These are phyloP conservation scores for Aspergillus costaricaensis DNA, from an alignment of 2,329 filamentous ascomycete genomes.

Conservation along the genomic window DNA sequence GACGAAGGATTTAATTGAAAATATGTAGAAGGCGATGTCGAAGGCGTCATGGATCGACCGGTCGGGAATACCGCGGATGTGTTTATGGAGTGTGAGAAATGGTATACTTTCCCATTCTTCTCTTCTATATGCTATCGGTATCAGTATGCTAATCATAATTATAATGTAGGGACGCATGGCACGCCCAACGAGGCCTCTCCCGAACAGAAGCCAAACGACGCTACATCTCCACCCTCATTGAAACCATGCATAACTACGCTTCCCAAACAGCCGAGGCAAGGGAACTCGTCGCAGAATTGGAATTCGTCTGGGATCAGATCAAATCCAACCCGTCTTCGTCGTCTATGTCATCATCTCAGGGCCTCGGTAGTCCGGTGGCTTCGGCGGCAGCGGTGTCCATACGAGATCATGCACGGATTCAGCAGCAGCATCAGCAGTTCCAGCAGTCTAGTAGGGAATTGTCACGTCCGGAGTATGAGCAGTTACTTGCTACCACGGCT, in stretches of 20 bases:
- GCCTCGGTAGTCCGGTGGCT: neutral
- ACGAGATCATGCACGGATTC: slow-evolving; percentile 25
- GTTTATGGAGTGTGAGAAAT: slow-evolving; percentile 65
- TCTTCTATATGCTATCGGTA: neutral
- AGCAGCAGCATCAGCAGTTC: slow-evolving; percentile 18
- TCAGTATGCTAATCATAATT: neutral
- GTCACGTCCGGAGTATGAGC: slow-evolving; percentile 42
- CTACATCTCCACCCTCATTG: slow-evolving; percentile 91
- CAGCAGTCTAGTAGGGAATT: slow-evolving; percentile 10
- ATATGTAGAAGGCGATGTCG: slow-evolving; percentile 78
- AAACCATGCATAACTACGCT: slow-evolving; percentile 95
- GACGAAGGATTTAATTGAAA: neutral
- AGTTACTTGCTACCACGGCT: slow-evolving; percentile 49
- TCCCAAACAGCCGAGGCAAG: slow-evolving; percentile 76
- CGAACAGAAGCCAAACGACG: slow-evolving; percentile 90
- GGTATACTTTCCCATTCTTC: slow-evolving; percentile 42
- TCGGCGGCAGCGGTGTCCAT: too few relatives aligned
- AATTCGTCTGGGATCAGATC: slow-evolving; percentile 99
- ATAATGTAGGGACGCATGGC: slow-evolving; percentile 79
- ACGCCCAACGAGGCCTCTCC: slow-evolving; percentile 76
- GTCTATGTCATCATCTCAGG: slow-evolving; percentile 32
- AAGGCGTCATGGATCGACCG: slow-evolving; percentile 88
- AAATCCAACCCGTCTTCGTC: slow-evolving; percentile 75
- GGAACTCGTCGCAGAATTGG: slow-evolving; percentile 89
- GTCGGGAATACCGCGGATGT: slow-evolving; percentile 53